Conservation (phyloP, 2,329 filamentous ascomycete species). For the Berkeleyomyces rouxiae region DNA sequence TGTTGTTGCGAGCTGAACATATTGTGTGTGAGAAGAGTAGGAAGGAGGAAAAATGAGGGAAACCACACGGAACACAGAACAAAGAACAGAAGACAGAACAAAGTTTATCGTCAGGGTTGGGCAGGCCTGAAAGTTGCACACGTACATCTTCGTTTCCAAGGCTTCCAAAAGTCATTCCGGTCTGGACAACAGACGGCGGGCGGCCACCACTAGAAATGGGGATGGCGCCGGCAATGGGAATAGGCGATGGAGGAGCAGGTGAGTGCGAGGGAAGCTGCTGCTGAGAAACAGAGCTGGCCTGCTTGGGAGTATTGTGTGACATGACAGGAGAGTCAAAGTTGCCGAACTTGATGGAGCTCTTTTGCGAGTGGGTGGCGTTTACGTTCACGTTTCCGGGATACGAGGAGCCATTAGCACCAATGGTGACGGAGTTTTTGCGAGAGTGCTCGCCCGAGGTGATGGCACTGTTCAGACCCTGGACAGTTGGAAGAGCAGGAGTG, state of each 20-base stretch:
- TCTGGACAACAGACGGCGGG: constrained; percentile 61
- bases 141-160: constrained; percentile 62
- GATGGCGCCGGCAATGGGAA: constrained; percentile 61
- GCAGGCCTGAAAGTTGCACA: constrained; percentile 31
- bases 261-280: constrained; percentile 52
- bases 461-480: constrained; percentile 10
- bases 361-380: constrained; percentile 39
- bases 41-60: constrained; percentile 14
- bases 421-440: constrained; percentile 80
- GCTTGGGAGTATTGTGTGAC: constrained; percentile 46
- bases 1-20: background rate
- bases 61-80: constrained; percentile 1
- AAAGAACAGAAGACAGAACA: constrained; percentile 5
- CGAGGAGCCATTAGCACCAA: constrained; percentile 59
- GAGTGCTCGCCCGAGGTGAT: constrained; percentile 49
- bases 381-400: constrained; percentile 75
- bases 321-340: constrained; percentile 54
- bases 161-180: constrained; percentile 68
- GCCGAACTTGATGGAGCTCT: constrained; percentile 63
- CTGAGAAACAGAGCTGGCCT: constrained; percentile 36
- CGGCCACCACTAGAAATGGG: constrained; percentile 50
- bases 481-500: constrained; percentile 48
- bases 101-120: background rate
- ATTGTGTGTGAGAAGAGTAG: too few species aligned
- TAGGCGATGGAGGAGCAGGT: constrained; percentile 81